A percentile compares a stretch with the other conserved stretches of the same genome.
Evolutionary conservation across 139 green algal genomes (phyloP).

Genomic region (Coelastrella sp.): DNA sequence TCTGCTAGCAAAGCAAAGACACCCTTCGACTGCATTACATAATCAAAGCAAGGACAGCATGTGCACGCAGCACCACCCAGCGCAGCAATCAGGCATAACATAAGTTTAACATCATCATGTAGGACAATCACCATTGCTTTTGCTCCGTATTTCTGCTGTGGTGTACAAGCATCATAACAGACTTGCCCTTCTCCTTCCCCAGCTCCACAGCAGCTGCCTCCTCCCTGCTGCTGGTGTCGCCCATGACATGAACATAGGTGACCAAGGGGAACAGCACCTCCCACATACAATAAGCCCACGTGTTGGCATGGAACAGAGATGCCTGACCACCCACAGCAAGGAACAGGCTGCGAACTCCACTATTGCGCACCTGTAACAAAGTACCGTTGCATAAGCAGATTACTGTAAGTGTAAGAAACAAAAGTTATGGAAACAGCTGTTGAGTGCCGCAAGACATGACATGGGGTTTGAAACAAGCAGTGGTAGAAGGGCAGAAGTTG

Average conservation of each 20-base stretch:
- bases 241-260: slow-evolving; percentile 73
- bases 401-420: too few relatives aligned
- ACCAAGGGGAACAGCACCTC: slow-evolving; percentile 88
- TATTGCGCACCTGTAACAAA: slow-evolving; percentile 84
- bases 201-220: slow-evolving; percentile 79
- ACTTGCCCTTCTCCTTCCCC: slow-evolving; percentile 75
- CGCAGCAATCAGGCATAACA: not conserved
- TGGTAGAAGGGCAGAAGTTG: too few relatives aligned
- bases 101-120: not conserved
- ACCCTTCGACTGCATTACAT: too few relatives aligned
- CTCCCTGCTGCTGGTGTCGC: slow-evolving; percentile 62
- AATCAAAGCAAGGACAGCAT: too few relatives aligned
- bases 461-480: too few relatives aligned
- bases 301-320: slow-evolving; percentile 57
- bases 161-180: slow-evolving; percentile 91
- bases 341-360: slow-evolving; percentile 87
- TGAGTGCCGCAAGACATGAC: too few relatives aligned
- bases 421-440: too few relatives aligned
- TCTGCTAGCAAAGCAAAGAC: not conserved
- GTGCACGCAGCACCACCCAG: too few relatives aligned
- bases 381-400: not conserved
- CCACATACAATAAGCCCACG: slow-evolving; percentile 84
- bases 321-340: slow-evolving; percentile 82
- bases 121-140: slow-evolving; percentile 96
- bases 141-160: slow-evolving; percentile 94